Percentiles rank a stretch among this genome's conserved stretches.
Evolutionary conservation across 805 yeast species (phyloP).

Genomic region (Yueomyces sinensis): DNA sequence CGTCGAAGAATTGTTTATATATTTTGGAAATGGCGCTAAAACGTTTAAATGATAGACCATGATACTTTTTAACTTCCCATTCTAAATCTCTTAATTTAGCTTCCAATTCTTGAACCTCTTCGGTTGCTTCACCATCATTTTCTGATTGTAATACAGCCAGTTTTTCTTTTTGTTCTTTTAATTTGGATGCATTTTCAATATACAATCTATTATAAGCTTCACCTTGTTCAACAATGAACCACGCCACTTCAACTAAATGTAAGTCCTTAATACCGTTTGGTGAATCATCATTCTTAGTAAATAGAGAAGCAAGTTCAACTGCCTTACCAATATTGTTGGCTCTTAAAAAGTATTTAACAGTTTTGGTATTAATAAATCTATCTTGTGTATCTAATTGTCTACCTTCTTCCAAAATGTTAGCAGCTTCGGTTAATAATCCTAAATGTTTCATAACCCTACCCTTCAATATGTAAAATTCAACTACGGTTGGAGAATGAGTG

Average conservation of each 20-base stretch:
- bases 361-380: constrained; percentile 77
- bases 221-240: constrained; percentile 80
- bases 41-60: constrained; percentile 73
- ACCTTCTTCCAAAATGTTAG: constrained; percentile 53
- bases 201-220: constrained; percentile 63
- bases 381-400: constrained; percentile 76
- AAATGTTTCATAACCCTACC: constrained; percentile 69
- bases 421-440: constrained; percentile 51
- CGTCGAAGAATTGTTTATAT: constrained; percentile 59
- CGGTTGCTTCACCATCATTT: constrained; percentile 5
- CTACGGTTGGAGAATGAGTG: constrained; percentile 67
- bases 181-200: constrained; percentile 18
- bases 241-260: constrained; percentile 79
- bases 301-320: constrained; percentile 55
- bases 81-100: constrained; percentile 24
- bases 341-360: constrained; percentile 72
- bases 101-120: constrained; percentile 15
- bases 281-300: constrained; percentile 73
- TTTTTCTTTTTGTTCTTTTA: constrained; percentile 6
- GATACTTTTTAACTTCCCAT: constrained; percentile 33
- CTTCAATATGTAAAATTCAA: constrained; percentile 68
- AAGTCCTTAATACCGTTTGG: constrained; percentile 79
- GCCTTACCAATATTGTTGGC: constrained; percentile 68
- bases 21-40: constrained; percentile 51
- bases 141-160: constrained; percentile 5